Evolutionary conservation across 2,329 filamentous ascomycete genomes (phyloP).

Genomic region (Cladophialophora carrionii): DNA sequence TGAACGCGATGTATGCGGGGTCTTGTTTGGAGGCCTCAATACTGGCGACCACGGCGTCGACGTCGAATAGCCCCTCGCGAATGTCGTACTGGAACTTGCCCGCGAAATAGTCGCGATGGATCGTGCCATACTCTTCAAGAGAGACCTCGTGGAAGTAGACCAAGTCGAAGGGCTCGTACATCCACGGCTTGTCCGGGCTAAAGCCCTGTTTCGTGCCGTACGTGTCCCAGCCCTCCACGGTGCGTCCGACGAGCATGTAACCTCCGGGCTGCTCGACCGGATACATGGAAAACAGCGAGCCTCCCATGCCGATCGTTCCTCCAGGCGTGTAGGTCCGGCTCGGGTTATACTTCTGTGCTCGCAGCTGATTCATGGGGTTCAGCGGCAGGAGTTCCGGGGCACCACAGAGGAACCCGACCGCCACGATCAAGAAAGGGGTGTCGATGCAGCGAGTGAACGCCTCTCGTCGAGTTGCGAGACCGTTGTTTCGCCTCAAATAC

Average conservation of each 20-base stretch:
- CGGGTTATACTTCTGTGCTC: slow-evolving; percentile 60
- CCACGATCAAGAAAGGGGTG: not conserved
- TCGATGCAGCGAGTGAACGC: not conserved
- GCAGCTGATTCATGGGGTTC: slow-evolving; percentile 41
- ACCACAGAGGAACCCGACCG: not conserved
- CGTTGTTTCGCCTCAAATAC: slow-evolving; percentile 60
- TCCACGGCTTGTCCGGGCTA: slow-evolving; percentile 51
- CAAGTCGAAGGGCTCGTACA: slow-evolving; percentile 61
- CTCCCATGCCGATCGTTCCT: slow-evolving; percentile 59
- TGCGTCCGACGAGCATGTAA: slow-evolving; percentile 56
- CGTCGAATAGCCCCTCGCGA: slow-evolving; percentile 55
- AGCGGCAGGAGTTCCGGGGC: not conserved
- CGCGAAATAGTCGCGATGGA: slow-evolving; percentile 54
- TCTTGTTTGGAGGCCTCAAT: not conserved
- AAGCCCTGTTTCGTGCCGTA: slow-evolving; percentile 57
- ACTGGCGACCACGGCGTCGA: not conserved
- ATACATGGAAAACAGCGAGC: slow-evolving; percentile 57
- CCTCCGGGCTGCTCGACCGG: slow-evolving; percentile 60
- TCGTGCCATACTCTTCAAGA: slow-evolving; percentile 53
- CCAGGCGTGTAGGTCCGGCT: slow-evolving; percentile 59
- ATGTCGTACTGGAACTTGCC: slow-evolving; percentile 56
- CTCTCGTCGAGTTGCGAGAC: slow-evolving; percentile 29
- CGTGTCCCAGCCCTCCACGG: slow-evolving; percentile 51
- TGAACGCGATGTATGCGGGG: not conserved
- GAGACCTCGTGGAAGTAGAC: slow-evolving; percentile 58